Percentiles rank a stretch among this genome's conserved stretches.
These are phyloP conservation scores for Parmelia sp. DNA, from an alignment of 495 filamentous ascomycete species.

Conservation along the genomic window DNA sequence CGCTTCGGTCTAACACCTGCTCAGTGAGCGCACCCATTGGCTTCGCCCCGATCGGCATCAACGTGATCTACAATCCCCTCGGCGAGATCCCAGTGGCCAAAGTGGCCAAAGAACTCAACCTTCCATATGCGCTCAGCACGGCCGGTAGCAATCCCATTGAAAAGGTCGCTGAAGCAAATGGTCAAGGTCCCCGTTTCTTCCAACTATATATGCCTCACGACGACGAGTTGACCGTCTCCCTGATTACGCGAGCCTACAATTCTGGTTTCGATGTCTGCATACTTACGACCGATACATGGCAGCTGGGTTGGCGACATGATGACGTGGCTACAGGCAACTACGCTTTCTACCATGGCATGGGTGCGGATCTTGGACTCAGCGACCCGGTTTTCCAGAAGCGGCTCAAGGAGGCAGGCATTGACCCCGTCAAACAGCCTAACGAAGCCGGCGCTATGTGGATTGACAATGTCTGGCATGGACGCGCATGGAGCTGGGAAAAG, in stretches of 20 bases:
- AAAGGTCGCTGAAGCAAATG: conserved; percentile 53
- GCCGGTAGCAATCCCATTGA: conserved; percentile 55
- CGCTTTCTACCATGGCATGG: conserved; percentile 54
- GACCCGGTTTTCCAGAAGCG: conserved; percentile 54
- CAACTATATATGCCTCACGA: conserved; percentile 64
- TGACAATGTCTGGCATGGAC: conserved; percentile 59
- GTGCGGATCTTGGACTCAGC: conserved; percentile 50
- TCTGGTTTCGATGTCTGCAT: conserved; percentile 54
- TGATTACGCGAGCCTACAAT: conserved; percentile 49
- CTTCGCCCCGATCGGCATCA: conserved; percentile 62
- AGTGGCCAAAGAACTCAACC: conserved; percentile 50
- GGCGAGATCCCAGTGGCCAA: conserved; percentile 55
- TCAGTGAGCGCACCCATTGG: conserved; percentile 38
- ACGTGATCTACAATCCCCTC: conserved; percentile 54
- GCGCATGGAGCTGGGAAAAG: conserved; percentile 54
- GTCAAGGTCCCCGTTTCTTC: conserved; percentile 45
- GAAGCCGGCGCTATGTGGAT: conserved; percentile 55
- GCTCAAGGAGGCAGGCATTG: conserved; percentile 45
- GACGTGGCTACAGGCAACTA: conserved; percentile 54
- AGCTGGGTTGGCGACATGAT: conserved; percentile 59
- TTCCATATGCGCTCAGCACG: conserved; percentile 53
- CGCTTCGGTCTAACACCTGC: background rate
- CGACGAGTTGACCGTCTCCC: conserved; percentile 50
- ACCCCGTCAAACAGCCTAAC: conserved; percentile 44
- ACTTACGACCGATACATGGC: conserved; percentile 60